Conservation (phyloP, 108 stramenopile species). For the Skeletonema costatum region DNA sequence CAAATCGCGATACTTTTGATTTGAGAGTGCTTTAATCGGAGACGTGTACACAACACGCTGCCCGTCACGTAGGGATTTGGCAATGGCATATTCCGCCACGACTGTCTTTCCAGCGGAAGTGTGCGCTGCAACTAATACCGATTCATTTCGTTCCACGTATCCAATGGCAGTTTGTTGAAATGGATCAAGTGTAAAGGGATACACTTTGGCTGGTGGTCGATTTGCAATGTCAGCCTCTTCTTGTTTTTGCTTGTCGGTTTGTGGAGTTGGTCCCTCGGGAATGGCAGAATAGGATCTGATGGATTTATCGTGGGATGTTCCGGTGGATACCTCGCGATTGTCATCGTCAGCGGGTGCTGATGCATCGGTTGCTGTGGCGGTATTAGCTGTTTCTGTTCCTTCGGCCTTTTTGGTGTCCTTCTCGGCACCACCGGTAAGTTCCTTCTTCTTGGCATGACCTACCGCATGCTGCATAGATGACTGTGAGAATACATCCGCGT, state of each 20-base stretch:
- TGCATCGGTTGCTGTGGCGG: constrained; percentile 1
- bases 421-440: constrained; percentile 34
- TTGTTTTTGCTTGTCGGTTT: constrained; percentile 10
- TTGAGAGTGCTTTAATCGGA: constrained; percentile 98
- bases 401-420: constrained; percentile 35
- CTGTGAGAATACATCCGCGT: constrained; percentile 32
- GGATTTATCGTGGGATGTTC: constrained; percentile 88
- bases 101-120: constrained; percentile 95
- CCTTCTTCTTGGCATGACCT: constrained; percentile 13
- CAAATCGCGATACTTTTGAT: constrained; percentile 99
- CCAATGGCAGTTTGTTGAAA: constrained; percentile 94
- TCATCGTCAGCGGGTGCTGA: constrained; percentile 27
- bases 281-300: constrained; percentile 81
- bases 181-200: constrained; percentile 95
- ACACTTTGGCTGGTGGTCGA: constrained; percentile 88
- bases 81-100: constrained; percentile 95
- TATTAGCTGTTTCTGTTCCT: neutral
- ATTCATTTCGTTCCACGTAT: constrained; percentile 94
- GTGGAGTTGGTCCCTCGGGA: constrained; percentile 65
- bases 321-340: constrained; percentile 70
- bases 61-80: constrained; percentile 90
- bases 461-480: constrained; percentile 39
- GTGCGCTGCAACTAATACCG: constrained; percentile 95
- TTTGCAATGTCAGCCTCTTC: constrained; percentile 8
- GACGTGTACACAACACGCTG: constrained; percentile 98